phyloP scores from a whole-genome alignment of 164 flowering plant species.

The Brasenia schreberi region DNA sequence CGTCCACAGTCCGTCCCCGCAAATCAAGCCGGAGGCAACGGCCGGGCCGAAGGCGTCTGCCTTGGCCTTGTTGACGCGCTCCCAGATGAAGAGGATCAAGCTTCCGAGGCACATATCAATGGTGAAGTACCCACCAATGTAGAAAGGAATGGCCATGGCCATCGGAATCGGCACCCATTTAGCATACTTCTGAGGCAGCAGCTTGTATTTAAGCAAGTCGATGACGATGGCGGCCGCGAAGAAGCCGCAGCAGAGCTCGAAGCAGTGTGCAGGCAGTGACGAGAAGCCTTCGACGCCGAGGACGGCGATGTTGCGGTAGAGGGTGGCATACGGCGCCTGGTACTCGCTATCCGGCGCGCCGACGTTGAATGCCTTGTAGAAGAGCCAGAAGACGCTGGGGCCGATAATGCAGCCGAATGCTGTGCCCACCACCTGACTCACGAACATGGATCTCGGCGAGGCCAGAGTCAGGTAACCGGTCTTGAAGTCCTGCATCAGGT shows the following conservation, averaged over 20 bases:
- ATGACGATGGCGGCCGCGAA: conserved; percentile 59
- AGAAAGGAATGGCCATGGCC: conserved; percentile 96
- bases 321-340: conserved; percentile 75
- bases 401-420: conserved; percentile 93
- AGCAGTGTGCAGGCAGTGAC: conserved; percentile 80
- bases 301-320: conserved; percentile 89
- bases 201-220: conserved; percentile 58
- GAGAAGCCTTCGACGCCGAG: conserved; percentile 95
- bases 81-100: conserved; percentile 80
- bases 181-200: conserved; percentile 43
- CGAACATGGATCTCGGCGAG: conserved; percentile 90
- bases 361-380: conserved; percentile 84
- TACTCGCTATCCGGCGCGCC: conserved; percentile 85
- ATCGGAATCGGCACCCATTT: conserved; percentile 82
- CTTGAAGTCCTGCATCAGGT: conserved; percentile 97
- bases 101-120: conserved; percentile 95
- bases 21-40: conserved; percentile 90
- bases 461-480: conserved; percentile 91
- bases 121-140: conserved; percentile 93
- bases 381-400: conserved; percentile 90
- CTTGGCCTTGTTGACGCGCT: conserved; percentile 47
- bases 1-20: conserved; percentile 98
- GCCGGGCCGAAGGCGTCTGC: conserved; percentile 85
- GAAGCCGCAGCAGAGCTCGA: conserved; percentile 65
- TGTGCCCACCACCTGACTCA: conserved; percentile 84